A percentile compares a stretch with the other conserved stretches of the same genome.
phyloP scores from a whole-genome alignment of 2,329 filamentous ascomycete genomes.

The Aspergillus transmontanensis region DNA sequence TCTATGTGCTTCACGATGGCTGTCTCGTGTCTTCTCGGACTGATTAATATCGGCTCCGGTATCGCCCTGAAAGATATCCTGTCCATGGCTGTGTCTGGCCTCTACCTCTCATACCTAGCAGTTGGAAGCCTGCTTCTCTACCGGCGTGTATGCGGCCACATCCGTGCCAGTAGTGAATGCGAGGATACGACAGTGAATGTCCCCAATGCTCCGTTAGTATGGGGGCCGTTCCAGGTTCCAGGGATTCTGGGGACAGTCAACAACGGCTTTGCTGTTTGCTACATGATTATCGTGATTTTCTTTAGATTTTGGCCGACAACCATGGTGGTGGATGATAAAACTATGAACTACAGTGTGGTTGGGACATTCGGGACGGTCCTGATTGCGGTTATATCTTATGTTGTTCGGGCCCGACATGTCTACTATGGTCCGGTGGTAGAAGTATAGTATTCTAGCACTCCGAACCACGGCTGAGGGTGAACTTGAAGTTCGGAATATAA shows the following conservation, averaged over 20 bases:
- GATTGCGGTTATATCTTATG: neutral
- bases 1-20: too few relatives aligned
- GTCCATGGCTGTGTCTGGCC: conserved; percentile 48
- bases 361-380: neutral
- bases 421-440: neutral
- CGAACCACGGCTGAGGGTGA: too few relatives aligned
- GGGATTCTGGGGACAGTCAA: neutral
- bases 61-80: conserved; percentile 54
- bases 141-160: conserved; percentile 39
- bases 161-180: conserved; percentile 12
- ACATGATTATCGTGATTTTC: neutral
- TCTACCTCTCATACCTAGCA: conserved; percentile 54
- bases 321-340: neutral
- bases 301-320: neutral
- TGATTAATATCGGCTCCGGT: conserved; percentile 56
- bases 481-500: too few relatives aligned
- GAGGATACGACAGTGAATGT: neutral
- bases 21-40: conserved; percentile 40
- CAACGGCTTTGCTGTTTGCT: neutral
- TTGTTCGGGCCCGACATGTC: neutral
- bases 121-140: conserved; percentile 48
- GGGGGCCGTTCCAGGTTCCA: neutral
- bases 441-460: neutral
- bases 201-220: neutral
- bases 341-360: neutral